Evolutionary conservation across 2,329 filamentous ascomycete genomes (phyloP).

Genomic region (Aureobasidium sp.): DNA sequence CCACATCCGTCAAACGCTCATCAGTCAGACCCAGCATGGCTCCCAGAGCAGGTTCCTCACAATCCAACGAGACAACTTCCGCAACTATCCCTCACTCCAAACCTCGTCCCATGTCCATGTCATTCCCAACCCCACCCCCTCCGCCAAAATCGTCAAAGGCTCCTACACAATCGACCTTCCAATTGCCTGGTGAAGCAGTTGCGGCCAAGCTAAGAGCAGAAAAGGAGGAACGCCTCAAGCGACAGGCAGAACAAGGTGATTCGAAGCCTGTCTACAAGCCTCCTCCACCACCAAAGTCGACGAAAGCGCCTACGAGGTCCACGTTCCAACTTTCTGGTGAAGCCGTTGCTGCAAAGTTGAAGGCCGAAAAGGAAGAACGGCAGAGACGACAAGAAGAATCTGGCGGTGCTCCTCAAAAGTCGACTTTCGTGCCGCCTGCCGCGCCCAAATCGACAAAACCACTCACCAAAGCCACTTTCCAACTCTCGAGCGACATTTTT

Average conservation of each 20-base stretch:
- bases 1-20: background rate
- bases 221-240: slow-evolving; percentile 41
- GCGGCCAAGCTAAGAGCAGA: slow-evolving; percentile 48
- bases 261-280: background rate
- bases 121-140: slow-evolving; percentile 41
- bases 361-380: slow-evolving; percentile 42
- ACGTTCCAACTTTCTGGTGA: slow-evolving; percentile 49
- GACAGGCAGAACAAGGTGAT: slow-evolving; percentile 31
- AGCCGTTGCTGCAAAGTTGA: slow-evolving; percentile 46
- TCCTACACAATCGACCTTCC: slow-evolving; percentile 44
- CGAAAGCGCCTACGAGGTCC: background rate
- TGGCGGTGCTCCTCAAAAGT: background rate
- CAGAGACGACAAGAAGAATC: slow-evolving; percentile 34
- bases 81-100: slow-evolving; percentile 34
- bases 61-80: slow-evolving; percentile 21
- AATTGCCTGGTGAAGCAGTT: slow-evolving; percentile 47
- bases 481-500: slow-evolving; percentile 47
- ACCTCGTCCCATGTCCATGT: slow-evolving; percentile 41
- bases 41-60: slow-evolving; percentile 17
- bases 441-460: slow-evolving; percentile 45
- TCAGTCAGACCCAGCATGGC: slow-evolving; percentile 9
- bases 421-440: slow-evolving; percentile 32
- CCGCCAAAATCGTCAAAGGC: slow-evolving; percentile 45
- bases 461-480: slow-evolving; percentile 44
- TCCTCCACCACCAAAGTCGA: slow-evolving; percentile 19